Percentiles rank a stretch among this genome's conserved stretches.
These are phyloP conservation scores for Pezicula radicicola DNA, from an alignment of 2,329 filamentous ascomycete species.

Conservation along the genomic window DNA sequence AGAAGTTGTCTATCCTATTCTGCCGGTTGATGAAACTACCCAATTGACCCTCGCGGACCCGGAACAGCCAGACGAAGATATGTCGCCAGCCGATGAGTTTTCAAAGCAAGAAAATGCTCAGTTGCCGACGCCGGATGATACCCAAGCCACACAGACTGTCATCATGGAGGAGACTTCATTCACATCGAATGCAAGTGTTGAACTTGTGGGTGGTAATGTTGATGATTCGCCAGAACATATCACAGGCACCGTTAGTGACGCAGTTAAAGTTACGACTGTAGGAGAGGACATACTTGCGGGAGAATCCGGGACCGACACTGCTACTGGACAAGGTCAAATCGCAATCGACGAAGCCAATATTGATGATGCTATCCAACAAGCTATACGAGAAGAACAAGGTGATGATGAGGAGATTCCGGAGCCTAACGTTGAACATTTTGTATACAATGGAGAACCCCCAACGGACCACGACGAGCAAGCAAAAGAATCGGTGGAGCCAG, in stretches of 20 bases:
- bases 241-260: not conserved
- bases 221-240: not conserved
- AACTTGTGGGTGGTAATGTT: not conserved
- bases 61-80: not conserved
- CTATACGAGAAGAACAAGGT: not conserved
- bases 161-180: constrained; percentile 13
- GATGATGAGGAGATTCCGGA: not conserved
- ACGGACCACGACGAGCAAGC: not conserved
- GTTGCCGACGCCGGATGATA: constrained; percentile 24
- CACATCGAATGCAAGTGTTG: not conserved
- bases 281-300: not conserved
- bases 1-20: not conserved
- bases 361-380: not conserved
- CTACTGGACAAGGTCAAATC: not conserved
- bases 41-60: not conserved
- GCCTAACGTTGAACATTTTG: no score
- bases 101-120: constrained; percentile 10
- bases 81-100: not conserved
- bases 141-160: constrained; percentile 13
- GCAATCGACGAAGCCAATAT: not conserved
- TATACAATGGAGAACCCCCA: not conserved
- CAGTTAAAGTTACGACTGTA: not conserved
- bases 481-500: not conserved
- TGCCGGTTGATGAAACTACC: not conserved
- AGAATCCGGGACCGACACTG: not conserved